phyloP scores from a whole-genome alignment of 257 asterid genomes.

The Leptodermis oblonga region DNA sequence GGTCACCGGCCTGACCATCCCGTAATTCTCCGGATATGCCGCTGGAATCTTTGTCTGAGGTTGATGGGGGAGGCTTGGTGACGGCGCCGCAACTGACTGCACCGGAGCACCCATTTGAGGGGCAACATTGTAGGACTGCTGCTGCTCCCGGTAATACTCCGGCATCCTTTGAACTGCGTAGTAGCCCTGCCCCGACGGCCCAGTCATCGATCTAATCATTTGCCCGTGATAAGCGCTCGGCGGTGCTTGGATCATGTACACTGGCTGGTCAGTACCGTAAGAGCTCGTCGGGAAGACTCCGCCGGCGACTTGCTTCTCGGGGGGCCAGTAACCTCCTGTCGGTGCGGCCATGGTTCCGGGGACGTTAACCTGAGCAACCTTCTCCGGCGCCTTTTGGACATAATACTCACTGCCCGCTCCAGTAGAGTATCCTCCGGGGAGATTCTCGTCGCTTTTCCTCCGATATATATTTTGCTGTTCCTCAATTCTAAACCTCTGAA shows the following conservation, averaged over 20 bases:
- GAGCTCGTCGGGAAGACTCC: slow-evolving; percentile 51
- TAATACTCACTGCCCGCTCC: slow-evolving; percentile 61
- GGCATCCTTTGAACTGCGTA: slow-evolving; percentile 67
- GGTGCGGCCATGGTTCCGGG: slow-evolving; percentile 36
- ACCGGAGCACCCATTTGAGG: slow-evolving; percentile 16
- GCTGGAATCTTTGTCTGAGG: slow-evolving; percentile 21
- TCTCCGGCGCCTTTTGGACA: slow-evolving; percentile 50
- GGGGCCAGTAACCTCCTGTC: slow-evolving; percentile 45
- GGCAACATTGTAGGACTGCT: slow-evolving; percentile 23
- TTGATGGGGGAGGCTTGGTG: slow-evolving; percentile 25
- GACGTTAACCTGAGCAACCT: slow-evolving; percentile 32
- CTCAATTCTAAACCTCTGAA: slow-evolving; percentile 75
- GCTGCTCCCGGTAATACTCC: slow-evolving; percentile 60
- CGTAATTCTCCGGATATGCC: slow-evolving; percentile 45
- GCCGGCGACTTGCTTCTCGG: slow-evolving; percentile 51
- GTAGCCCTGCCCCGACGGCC: slow-evolving; percentile 58
- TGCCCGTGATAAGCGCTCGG: slow-evolving; percentile 55
- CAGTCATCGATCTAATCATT: slow-evolving; percentile 54
- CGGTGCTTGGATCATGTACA: slow-evolving; percentile 66
- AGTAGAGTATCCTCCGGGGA: slow-evolving; percentile 40
- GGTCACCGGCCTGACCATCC: slow-evolving; percentile 41
- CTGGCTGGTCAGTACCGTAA: slow-evolving; percentile 51
- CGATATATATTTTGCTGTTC: slow-evolving; percentile 59
- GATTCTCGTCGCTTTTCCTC: slow-evolving; percentile 57
- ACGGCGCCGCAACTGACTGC: slow-evolving; percentile 30